These are phyloP conservation scores for Cercospora canescens DNA, from an alignment of 2,329 filamentous ascomycete species.

Conservation along the genomic window DNA sequence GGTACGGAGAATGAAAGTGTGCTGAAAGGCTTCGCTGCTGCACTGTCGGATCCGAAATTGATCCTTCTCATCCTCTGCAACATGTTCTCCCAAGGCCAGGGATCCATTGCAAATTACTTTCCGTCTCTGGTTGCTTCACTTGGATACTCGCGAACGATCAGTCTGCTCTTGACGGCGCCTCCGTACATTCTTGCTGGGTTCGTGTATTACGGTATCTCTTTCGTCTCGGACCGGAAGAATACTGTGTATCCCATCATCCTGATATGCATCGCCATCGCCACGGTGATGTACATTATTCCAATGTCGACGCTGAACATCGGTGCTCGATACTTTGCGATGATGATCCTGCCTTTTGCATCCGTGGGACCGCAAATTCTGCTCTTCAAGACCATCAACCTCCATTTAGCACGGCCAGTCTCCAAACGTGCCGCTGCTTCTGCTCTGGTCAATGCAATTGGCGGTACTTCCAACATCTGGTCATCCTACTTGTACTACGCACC, in stretches of 20 bases:
- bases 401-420: neutral
- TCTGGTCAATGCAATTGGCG: constrained; percentile 31
- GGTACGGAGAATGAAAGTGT: constrained; percentile 27
- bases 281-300: constrained; percentile 39
- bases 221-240: constrained; percentile 9
- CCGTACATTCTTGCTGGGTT: constrained; percentile 35
- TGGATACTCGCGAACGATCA: constrained; percentile 33
- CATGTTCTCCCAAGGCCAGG: constrained; percentile 35
- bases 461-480: constrained; percentile 35
- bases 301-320: constrained; percentile 21
- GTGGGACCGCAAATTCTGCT: neutral
- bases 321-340: constrained; percentile 20
- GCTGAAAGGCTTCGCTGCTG: constrained; percentile 30
- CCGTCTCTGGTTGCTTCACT: constrained; percentile 33
- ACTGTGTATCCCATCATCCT: constrained; percentile 4
- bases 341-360: neutral
- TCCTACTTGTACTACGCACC: constrained; percentile 38
- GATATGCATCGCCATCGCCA: constrained; percentile 8
- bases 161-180: constrained; percentile 35
- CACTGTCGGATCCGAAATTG: constrained; percentile 34
- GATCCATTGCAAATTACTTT: constrained; percentile 33
- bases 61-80: constrained; percentile 36
- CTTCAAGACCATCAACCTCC: neutral
- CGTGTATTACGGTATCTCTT: constrained; percentile 10
- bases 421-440: neutral